Evolutionary conservation across 352 stramenopile genomes (phyloP).

Genomic region (Globisporangium paroecandrum): DNA sequence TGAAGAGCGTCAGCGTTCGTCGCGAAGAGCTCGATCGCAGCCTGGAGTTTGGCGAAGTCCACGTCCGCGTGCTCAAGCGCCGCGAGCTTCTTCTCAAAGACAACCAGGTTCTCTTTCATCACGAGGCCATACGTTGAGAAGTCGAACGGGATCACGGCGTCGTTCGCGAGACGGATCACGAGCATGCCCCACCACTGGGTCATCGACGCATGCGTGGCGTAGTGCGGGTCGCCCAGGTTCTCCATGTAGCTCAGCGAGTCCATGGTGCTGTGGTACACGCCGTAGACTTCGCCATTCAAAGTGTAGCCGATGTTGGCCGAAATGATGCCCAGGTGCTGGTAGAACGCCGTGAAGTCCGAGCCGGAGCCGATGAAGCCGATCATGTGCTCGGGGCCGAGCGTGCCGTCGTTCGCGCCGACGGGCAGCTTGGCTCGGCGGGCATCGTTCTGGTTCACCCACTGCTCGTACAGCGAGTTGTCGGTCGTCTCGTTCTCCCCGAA

Average conservation of each 20-base stretch:
- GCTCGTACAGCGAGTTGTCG: slow-evolving; percentile 33
- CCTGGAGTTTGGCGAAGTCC: slow-evolving; percentile 29
- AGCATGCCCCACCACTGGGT: slow-evolving; percentile 63
- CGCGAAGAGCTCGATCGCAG: slow-evolving; percentile 42
- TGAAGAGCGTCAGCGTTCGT: slow-evolving; percentile 32
- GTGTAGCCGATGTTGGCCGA: slow-evolving; percentile 64
- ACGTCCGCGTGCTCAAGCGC: slow-evolving; percentile 20
- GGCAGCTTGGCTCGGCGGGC: slow-evolving; percentile 18
- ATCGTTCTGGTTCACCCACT: slow-evolving; percentile 24
- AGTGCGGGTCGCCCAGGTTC: slow-evolving; percentile 52
- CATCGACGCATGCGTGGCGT: slow-evolving; percentile 43
- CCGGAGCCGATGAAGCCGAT: slow-evolving; percentile 48
- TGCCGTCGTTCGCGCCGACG: slow-evolving; percentile 20
- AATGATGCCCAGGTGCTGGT: slow-evolving; percentile 77
- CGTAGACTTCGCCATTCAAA: slow-evolving; percentile 35
- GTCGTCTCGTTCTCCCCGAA: slow-evolving; percentile 18
- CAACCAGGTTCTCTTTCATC: slow-evolving; percentile 43
- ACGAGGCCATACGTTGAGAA: slow-evolving; percentile 60
- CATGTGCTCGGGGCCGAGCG: slow-evolving; percentile 33
- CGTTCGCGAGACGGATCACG: slow-evolving; percentile 50
- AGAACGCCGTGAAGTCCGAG: slow-evolving; percentile 72
- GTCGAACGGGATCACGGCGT: slow-evolving; percentile 62
- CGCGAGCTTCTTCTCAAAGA: slow-evolving; percentile 24
- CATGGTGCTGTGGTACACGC: slow-evolving; percentile 85
- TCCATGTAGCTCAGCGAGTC: slow-evolving; percentile 76